Conservation (phyloP, 345 rosid genomes). For the Clausena lansium region DNA sequence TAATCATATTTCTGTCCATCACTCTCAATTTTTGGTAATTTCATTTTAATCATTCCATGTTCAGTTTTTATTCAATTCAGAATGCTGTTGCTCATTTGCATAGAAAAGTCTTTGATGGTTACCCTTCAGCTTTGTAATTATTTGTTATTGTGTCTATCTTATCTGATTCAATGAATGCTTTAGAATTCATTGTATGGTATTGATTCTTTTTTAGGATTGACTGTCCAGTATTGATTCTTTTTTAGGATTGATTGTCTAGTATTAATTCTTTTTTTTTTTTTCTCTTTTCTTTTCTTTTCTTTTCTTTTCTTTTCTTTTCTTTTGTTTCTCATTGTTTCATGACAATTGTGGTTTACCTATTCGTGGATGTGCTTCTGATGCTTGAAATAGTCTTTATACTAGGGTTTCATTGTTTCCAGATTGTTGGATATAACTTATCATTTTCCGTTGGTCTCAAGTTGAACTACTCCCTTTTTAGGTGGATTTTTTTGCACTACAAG, state of each 20-base stretch:
- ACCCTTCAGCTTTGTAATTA: constrained; percentile 3
- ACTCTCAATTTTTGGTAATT: constrained; percentile 31
- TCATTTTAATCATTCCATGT: constrained; percentile 1
- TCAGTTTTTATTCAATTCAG: not conserved
- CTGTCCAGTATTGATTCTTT: no score
- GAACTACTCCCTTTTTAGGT: constrained; percentile 1
- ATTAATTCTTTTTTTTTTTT: no score
- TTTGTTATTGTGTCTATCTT: not conserved
- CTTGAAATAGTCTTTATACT: constrained; percentile 17
- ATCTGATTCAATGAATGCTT: not conserved
- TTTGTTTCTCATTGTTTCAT: not conserved
- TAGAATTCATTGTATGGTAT: not conserved
- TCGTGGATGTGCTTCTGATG: not conserved
- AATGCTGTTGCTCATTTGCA: not conserved
- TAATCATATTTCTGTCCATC: not conserved
- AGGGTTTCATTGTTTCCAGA: not conserved
- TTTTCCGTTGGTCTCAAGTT: not conserved
- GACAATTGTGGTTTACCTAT: not conserved
- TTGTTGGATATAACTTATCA: not conserved
- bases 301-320: no score
- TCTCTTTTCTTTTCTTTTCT: no score
- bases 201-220: not conserved
- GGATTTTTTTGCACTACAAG: not conserved
- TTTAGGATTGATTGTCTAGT: not conserved
- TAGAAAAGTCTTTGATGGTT: constrained; percentile 13